These are phyloP conservation scores for Gardenia jasminoides DNA, from an alignment of 257 asterid genomes.

Conservation along the genomic window DNA sequence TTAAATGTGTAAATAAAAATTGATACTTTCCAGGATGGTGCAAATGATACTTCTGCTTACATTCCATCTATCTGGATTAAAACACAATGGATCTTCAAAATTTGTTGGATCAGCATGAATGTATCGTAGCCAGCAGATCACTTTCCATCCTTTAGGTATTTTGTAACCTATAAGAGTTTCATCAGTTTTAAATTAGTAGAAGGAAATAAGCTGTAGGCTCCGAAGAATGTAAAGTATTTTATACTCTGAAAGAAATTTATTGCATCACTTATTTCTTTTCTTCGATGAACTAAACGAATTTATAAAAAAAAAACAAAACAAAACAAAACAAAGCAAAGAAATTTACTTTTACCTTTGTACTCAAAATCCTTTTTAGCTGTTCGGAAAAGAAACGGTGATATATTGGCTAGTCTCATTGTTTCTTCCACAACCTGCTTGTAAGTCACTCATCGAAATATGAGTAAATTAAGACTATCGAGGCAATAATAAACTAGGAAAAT, in stretches of 20 bases:
- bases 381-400: slow-evolving; percentile 36
- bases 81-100: slow-evolving; percentile 53
- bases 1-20: background rate
- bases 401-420: slow-evolving; percentile 44
- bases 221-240: background rate
- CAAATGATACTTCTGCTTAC: slow-evolving; percentile 26
- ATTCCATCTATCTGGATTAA: slow-evolving; percentile 66
- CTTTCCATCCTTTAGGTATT: slow-evolving; percentile 65
- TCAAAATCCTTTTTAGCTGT: slow-evolving; percentile 40
- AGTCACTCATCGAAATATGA: no score
- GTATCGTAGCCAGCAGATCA: slow-evolving; percentile 54
- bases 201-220: background rate
- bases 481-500: no score
- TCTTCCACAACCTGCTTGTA: slow-evolving; percentile 52
- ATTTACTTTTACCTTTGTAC: slow-evolving; percentile 34
- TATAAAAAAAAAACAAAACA: no score
- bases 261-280: no score
- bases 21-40: background rate
- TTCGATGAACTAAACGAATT: background rate
- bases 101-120: slow-evolving; percentile 48
- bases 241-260: no score
- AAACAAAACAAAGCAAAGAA: no score
- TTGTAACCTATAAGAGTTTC: slow-evolving; percentile 37
- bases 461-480: no score
- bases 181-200: background rate